These are phyloP conservation scores for Hemisphaericaspora nanyangensis DNA, from an alignment of 805 yeast species.

Conservation along the genomic window DNA sequence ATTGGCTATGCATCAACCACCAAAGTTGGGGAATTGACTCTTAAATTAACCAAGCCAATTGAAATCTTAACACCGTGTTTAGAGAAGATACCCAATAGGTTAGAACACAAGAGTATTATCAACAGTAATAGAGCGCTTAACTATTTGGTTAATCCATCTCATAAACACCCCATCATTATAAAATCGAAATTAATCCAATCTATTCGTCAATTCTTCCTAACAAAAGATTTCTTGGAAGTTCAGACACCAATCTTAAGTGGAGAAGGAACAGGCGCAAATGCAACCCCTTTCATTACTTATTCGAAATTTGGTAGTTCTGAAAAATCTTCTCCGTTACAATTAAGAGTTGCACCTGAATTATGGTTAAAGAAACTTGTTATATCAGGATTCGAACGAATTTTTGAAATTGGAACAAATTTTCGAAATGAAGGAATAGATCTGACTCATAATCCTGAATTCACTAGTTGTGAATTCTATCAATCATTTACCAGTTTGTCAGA, in stretches of 20 bases:
- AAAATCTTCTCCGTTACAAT: slow-evolving; percentile 37
- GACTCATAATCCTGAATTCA: slow-evolving; percentile 93
- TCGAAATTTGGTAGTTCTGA: slow-evolving; percentile 28
- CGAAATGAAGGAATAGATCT: slow-evolving; percentile 92
- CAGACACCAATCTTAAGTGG: slow-evolving; percentile 83
- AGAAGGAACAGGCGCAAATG: slow-evolving; percentile 83
- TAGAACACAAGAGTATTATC: slow-evolving; percentile 52
- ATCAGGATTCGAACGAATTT: slow-evolving; percentile 81
- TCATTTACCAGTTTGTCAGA: slow-evolving; percentile 64
- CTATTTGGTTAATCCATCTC: slow-evolving; percentile 53
- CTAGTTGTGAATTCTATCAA: slow-evolving; percentile 85
- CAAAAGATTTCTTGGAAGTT: slow-evolving; percentile 67
- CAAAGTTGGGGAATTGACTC: slow-evolving; percentile 71
- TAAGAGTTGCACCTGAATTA: slow-evolving; percentile 92
- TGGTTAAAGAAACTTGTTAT: slow-evolving; percentile 86
- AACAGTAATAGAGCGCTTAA: slow-evolving; percentile 70
- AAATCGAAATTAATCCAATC: slow-evolving; percentile 53
- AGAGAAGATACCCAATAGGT: slow-evolving; percentile 50
- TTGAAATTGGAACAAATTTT: slow-evolving; percentile 80
- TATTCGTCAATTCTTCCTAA: slow-evolving; percentile 55
- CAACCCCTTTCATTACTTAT: slow-evolving; percentile 75
- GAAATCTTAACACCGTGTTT: slow-evolving; percentile 63
- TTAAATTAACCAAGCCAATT: slow-evolving; percentile 52
- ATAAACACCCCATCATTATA: slow-evolving; percentile 41
- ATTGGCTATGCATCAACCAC: slow-evolving; percentile 74